Evolutionary conservation across 179 eudicot genomes (phyloP).

Genomic region (Corrigiola litoralis): DNA sequence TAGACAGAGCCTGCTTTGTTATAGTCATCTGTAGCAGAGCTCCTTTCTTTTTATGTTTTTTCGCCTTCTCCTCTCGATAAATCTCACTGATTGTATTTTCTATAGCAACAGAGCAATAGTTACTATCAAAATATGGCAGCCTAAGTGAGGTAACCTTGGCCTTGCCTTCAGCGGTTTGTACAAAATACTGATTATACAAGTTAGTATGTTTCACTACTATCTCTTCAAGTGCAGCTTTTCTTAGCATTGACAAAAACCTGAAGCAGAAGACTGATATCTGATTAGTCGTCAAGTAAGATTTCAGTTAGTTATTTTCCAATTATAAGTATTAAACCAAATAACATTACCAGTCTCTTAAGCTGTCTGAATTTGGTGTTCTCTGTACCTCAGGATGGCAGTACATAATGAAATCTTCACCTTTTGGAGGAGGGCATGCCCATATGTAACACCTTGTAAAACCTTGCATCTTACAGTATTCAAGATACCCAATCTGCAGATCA

Average conservation of each 20-base stretch:
- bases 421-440: conserved; percentile 99
- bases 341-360: conserved; percentile 96
- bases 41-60: conserved; percentile 76
- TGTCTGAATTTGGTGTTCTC: conserved; percentile 97
- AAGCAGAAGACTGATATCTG: conserved; percentile 6
- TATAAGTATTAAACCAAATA: not conserved
- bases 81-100: conserved; percentile 81
- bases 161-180: conserved; percentile 73
- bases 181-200: conserved; percentile 80
- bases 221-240: conserved; percentile 68
- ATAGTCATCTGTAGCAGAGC: conserved; percentile 56
- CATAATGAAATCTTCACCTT: conserved; percentile 97
- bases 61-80: conserved; percentile 79
- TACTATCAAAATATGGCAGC: conserved; percentile 95
- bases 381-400: conserved; percentile 99
- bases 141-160: conserved; percentile 94
- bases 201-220: conserved; percentile 88
- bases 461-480: conserved; percentile 89
- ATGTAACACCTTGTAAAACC: conserved; percentile 97
- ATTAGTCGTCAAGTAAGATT: not conserved
- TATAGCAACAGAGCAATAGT: conserved; percentile 98
- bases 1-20: conserved; percentile 83
- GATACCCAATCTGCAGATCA: conserved; percentile 72
- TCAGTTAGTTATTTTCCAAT: not conserved
- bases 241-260: conserved; percentile 94